Evolutionary conservation across 2,329 filamentous ascomycete species (phyloP), one percentile per base, ranked within the genome.

Genomic region (Monosporascus sp.): DNA sequence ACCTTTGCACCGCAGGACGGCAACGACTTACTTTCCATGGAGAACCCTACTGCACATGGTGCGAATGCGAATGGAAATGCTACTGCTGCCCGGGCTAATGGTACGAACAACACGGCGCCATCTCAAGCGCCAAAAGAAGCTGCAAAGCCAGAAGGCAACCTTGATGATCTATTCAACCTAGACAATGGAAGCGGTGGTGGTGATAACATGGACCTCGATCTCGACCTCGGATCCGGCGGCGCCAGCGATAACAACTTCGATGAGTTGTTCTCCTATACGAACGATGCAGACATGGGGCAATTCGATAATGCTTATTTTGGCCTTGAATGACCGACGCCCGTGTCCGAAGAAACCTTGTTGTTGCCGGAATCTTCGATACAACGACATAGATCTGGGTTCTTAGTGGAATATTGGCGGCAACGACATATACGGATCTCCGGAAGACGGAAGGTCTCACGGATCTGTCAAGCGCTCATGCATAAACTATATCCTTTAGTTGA

Each of bases 101-200:
- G 11, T 17, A 11, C 49, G 40, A 49, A 46, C 48, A 53, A 61
- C 48, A 36, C 55, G 49, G 40, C 40, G 19, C 53, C 9, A 27
- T 55, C 48, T 49, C 55, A 59, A 26, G 54, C 56, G 14, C 49
- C 56, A 24, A 59, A 61, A 49, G 58, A 59, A 49, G 58, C 62
- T 46, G 52, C 60, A 34, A 65, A 62, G 38, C 53, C 60, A 27
- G 65, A 69, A 36, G 66, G 63, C 50, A 61, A 72, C 62, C 70
- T 79, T 43, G 75, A 79, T 27, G 76, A 77, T 34, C 64, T 80
- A 27, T 81, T 80, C 55, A 71, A 73, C 47, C 68, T 79, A n/a
- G 72, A 72, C 26, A 70, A 62, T 26, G 58, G 67, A 6, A 71
- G 66, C 48, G 60, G 60, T 22, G 67, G 54, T 2, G 57, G 65